Evolutionary conservation across 139 green algal species (phyloP), one percentile per base, ranked within the genome.

Genomic region (Chlamydomonas sphaeroides): DNA sequence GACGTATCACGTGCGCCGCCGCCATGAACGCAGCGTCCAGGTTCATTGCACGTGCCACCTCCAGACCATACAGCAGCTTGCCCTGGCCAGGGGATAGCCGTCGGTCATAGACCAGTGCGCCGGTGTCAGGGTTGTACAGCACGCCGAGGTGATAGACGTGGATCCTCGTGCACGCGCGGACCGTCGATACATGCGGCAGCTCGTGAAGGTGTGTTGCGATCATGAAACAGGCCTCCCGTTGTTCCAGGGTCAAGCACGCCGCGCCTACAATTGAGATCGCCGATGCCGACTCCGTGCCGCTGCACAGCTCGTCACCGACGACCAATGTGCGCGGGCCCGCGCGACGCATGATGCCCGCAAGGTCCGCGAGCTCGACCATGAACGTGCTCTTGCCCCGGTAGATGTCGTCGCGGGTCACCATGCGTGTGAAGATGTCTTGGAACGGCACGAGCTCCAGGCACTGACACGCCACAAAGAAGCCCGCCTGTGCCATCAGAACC

Each of bases 331-430:
- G n/a, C 32, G 18, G 30, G n/a, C 39, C 62, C 32, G 62, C 62
- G 62, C n/a, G n/a, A 20, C 18, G 62, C n/a, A 68, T 18, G 10
- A 68, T 68, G 62, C 39, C 62, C 5, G 17, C 17, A 21, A 68
- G 62, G 5, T 68, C n/a, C 62, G 62, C 28, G 62, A 68, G n/a
- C 62, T 68, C 62, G 5, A 68, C 62, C 62, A 68, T 68, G 62
- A 68, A 68, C 62, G 62, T 68, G 62, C 62, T 68, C 11, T 39
- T 20, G 17, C 62, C 62, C 21, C n/a, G n/a, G 62, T 39, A 42
- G n/a, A 68, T 68, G n/a, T 39, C n/a, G 25, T 68, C 62, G 18
- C n/a, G 28, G 28, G n/a, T 68, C 4, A 25, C n/a, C 62, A 68
- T 68, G 30, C 62, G 28, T 28, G 32, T 39, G n/a, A 28, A 38